phyloP scores from a whole-genome alignment of 495 filamentous ascomycete species.

The Penicillium subrubescens region DNA sequence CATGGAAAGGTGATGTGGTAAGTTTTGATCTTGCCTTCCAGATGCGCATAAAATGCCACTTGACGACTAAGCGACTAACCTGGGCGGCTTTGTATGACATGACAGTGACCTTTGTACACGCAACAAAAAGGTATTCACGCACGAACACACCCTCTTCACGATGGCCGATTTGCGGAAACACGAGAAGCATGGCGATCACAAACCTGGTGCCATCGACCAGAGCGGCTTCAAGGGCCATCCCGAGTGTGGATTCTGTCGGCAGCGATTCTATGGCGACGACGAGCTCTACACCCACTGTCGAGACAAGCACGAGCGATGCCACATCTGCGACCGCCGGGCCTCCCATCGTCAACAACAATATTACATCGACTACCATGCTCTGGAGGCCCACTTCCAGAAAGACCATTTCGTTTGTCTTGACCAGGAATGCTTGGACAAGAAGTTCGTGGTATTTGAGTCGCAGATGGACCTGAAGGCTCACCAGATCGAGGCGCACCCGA shows the following conservation, averaged over 20 bases:
- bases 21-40: constrained; percentile 22
- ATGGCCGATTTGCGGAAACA: constrained; percentile 78
- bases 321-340: constrained; percentile 82
- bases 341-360: constrained; percentile 78
- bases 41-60: neutral
- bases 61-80: constrained; percentile 13
- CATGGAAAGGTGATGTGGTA: constrained; percentile 91
- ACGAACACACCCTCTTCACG: constrained; percentile 95
- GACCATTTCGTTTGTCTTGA: constrained; percentile 89
- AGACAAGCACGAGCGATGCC: constrained; percentile 90
- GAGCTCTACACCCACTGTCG: constrained; percentile 93
- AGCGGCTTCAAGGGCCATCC: constrained; percentile 97
- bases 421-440: constrained; percentile 89
- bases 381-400: constrained; percentile 82
- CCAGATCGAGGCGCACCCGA: constrained; percentile 74
- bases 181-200: constrained; percentile 88
- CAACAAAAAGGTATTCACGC: constrained; percentile 97
- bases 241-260: constrained; percentile 87
- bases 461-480: constrained; percentile 93
- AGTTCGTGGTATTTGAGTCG: constrained; percentile 95
- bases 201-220: constrained; percentile 86
- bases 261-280: constrained; percentile 93
- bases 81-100: neutral
- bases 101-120: constrained; percentile 81
- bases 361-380: constrained; percentile 79